Conservation (phyloP, 805 yeast species). For the Sungouiella thailandica region DNA sequence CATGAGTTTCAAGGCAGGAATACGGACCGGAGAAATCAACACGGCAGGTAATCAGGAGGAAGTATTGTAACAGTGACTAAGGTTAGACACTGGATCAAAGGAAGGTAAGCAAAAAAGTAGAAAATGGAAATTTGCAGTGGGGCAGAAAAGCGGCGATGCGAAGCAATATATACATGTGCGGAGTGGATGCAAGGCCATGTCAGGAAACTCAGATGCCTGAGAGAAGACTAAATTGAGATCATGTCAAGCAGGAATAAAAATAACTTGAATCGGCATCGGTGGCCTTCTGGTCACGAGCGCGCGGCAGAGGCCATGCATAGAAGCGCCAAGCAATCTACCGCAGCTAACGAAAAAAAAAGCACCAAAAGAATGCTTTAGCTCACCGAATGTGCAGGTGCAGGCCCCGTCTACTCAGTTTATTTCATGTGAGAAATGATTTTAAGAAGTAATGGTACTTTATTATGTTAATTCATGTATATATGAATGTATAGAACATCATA, state of each 20-base stretch:
- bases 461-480: too few relatives aligned
- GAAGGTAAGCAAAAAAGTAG: too few relatives aligned
- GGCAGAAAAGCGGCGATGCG: too few relatives aligned
- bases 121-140: too few relatives aligned
- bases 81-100: too few relatives aligned
- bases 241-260: not conserved
- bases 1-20: conserved; percentile 1
- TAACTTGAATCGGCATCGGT: not conserved
- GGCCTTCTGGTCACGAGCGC: not conserved
- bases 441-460: too few relatives aligned
- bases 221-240: not conserved
- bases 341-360: not conserved
- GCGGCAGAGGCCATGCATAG: not conserved
- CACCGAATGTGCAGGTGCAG: not conserved
- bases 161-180: too few relatives aligned
- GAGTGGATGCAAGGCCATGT: not conserved
- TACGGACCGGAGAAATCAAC: not conserved
- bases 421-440: too few relatives aligned
- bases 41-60: too few relatives aligned
- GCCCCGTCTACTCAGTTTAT: too few relatives aligned
- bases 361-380: not conserved
- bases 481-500: too few relatives aligned
- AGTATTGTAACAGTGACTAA: too few relatives aligned
- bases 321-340: not conserved
- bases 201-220: not conserved